Base-by-base conservation (phyloP, 768 basidiomycete species). In the Lactarius tabidus region DNA sequence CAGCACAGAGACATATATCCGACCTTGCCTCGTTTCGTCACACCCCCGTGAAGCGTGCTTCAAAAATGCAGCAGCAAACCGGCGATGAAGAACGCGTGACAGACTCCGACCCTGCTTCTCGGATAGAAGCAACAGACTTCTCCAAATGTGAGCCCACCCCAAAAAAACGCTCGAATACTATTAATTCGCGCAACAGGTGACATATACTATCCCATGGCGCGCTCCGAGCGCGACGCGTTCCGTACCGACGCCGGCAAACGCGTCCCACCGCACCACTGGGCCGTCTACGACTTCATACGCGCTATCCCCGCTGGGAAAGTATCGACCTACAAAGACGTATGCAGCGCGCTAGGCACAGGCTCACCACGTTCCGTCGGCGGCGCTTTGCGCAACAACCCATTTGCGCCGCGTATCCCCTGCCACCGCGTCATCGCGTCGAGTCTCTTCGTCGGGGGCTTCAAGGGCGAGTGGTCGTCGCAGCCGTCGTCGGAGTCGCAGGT, bases 291-390 rank as follows among this genome's bases (percentile, higher is more conserved):
- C 51, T 43, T 66, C 15, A 39, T 63, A 18, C 52, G 60, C 2
- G 9, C 9, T 10, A 69, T 70, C 38, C 69, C 69, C 2, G 56
- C 43, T 26, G 65, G 69, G 1, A 69, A 59, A 23, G 62, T 70
- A 7, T 57, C 69, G 56, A 70, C 69, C 2, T 70, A 70, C 57
- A 70, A 70, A 20, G 62, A 64, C 10, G 76, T 88, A 23, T 80
- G 80, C 38, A 65, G 70, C 1, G 80, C 80, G 8, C 74, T 85
- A 3, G 83, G 85, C 1, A 61, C 68, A 33, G 86, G 86, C 14
- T 87, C 86, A 6, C 83, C 87, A 35, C 84, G 86, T 20, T 86
- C 87, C 84, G 87, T 87, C n/a, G 89, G 88, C 23, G 79, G 76
- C 36, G 88, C 87, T 0, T 74, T 90, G 31, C 78, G 84, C 48